phyloP scores from a whole-genome alignment of 305 asterid species.

The Solanum chacoense region DNA sequence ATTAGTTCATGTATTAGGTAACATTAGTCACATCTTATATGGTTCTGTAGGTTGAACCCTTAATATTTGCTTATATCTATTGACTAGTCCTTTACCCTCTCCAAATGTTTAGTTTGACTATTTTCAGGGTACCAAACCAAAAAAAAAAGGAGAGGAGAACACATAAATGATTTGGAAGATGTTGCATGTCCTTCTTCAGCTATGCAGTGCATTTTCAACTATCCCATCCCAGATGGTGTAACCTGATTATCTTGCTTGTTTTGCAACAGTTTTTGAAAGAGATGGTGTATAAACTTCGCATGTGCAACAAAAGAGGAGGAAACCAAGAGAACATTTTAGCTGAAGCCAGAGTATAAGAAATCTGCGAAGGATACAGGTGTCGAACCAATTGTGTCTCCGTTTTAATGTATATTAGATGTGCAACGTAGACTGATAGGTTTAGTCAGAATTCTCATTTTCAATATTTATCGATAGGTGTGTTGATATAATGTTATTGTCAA shows the following conservation, averaged over 20 bases:
- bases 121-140: neutral
- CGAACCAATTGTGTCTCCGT: constrained; percentile 21
- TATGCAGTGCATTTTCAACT: neutral
- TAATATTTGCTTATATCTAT: neutral
- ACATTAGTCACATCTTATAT: neutral
- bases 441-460: neutral
- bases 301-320: constrained; percentile 59
- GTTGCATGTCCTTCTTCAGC: neutral
- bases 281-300: constrained; percentile 44
- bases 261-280: constrained; percentile 77
- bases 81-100: neutral
- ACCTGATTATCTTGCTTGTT: constrained; percentile 6
- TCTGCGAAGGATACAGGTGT: constrained; percentile 69
- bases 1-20: neutral
- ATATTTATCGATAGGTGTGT: neutral
- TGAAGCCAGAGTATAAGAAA: constrained; percentile 76
- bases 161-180: neutral
- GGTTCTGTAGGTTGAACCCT: neutral
- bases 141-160: neutral
- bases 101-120: neutral
- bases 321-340: constrained; percentile 83
- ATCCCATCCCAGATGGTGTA: neutral
- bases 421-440: neutral
- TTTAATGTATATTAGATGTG: constrained; percentile 20
- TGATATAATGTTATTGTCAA: neutral